Percentiles rank a stretch among this genome's conserved stretches.
Conservation (phyloP, 202 grass and related monocot species). For the Hordeum pubiflorum region DNA sequence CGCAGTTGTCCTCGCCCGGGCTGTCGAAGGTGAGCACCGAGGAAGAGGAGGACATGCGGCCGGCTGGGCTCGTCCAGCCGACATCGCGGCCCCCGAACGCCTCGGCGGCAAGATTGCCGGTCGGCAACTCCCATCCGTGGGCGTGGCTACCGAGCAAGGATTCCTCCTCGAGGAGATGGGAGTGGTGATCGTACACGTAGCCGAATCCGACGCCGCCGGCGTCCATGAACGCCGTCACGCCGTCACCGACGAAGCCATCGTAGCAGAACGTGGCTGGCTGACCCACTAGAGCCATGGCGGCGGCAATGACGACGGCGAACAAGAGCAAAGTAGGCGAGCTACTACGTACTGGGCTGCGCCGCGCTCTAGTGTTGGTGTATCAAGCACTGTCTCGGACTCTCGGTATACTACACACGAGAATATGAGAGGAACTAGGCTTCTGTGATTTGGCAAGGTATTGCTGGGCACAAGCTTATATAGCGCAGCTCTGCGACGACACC, state of each 20-base stretch:
- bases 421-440: not conserved
- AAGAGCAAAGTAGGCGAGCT: not conserved
- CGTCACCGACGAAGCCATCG: not conserved
- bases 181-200: not conserved
- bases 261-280: not conserved
- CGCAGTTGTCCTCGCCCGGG: not conserved
- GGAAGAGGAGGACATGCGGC: not conserved
- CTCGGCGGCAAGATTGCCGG: not conserved
- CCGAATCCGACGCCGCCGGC: not conserved
- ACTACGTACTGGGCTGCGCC: not conserved
- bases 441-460: not conserved
- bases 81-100: not conserved
- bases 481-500: not conserved
- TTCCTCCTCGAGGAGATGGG: not conserved
- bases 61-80: not conserved
- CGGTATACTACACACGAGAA: no score
- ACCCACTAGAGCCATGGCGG: conserved; percentile 1
- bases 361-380: no score
- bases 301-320: not conserved
- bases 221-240: not conserved
- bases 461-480: not conserved
- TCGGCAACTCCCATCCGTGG: not conserved
- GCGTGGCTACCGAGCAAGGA: not conserved
- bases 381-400: not conserved
- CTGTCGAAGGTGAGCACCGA: conserved; percentile 26